Evolutionary conservation across 73 alveolate genomes (phyloP).

Genomic region (Tetrahymena malaccensis): DNA sequence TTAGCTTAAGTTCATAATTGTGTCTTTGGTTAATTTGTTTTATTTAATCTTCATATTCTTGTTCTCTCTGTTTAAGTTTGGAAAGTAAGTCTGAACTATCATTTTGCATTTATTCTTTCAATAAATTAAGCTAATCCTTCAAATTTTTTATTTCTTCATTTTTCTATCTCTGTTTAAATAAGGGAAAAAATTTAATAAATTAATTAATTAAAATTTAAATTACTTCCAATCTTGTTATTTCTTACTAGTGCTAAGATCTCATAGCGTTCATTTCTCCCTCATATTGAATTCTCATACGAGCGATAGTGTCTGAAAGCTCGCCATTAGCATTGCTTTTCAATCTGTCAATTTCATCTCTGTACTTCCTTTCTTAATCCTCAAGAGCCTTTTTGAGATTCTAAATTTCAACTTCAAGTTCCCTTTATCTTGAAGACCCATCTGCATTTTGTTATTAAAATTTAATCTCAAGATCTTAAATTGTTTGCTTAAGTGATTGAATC

Average conservation of each 20-base stretch:
- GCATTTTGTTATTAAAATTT: neutral
- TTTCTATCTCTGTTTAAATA: neutral
- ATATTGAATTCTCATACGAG: neutral
- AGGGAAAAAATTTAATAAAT: neutral
- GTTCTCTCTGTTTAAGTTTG: neutral
- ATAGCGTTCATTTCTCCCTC: neutral
- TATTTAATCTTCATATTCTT: conserved; percentile 21
- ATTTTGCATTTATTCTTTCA: neutral
- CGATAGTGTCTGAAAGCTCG: neutral
- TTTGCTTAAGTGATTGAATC: neutral
- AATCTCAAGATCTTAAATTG: neutral
- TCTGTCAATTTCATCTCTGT: neutral
- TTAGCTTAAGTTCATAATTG: conserved; percentile 18
- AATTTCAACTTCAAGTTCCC: neutral
- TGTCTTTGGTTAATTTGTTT: conserved; percentile 31
- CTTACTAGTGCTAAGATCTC: neutral
- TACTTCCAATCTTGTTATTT: neutral
- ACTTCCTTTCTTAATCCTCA: neutral
- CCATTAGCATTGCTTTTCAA: neutral
- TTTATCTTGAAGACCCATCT: conserved; percentile 8
- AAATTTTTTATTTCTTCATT: neutral
- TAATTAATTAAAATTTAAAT: neutral
- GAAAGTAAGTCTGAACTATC: neutral
- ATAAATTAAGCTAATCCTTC: neutral
- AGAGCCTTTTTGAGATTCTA: neutral